Evolutionary conservation across 345 rosid species (phyloP).

Genomic region (Corchorus olitorius): DNA sequence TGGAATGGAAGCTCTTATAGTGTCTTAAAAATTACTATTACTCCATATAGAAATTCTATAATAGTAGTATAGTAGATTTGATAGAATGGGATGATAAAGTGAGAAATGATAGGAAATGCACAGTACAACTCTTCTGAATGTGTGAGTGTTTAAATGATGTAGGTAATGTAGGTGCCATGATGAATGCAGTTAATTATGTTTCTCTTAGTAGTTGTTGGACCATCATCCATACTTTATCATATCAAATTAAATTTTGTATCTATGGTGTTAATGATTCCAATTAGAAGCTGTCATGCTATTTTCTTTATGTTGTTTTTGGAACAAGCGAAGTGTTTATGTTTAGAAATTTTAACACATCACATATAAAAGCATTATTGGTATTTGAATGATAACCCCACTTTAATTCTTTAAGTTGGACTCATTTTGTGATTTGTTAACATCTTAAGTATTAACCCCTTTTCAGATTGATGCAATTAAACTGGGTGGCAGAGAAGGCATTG

Average conservation of each 20-base stretch:
- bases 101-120: background rate
- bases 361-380: background rate
- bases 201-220: slow-evolving; percentile 5
- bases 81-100: background rate
- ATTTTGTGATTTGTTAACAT: background rate
- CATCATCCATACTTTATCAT: background rate
- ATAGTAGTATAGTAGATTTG: background rate
- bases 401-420: background rate
- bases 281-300: background rate
- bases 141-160: background rate
- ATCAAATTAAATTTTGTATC: background rate
- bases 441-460: background rate
- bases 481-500: background rate
- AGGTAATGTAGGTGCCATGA: slow-evolving; percentile 10
- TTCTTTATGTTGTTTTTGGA: slow-evolving; percentile 9
- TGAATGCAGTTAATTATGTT: slow-evolving; percentile 10
- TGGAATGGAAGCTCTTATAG: background rate
- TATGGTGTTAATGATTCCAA: background rate
- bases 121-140: background rate
- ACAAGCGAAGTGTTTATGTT: background rate
- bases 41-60: too few species aligned
- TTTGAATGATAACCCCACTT: too few species aligned
- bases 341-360: background rate
- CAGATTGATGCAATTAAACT: background rate
- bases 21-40: background rate